These are phyloP conservation scores for Ascochyta lentis DNA, from an alignment of 2,329 filamentous ascomycete genomes.

Conservation along the genomic window DNA sequence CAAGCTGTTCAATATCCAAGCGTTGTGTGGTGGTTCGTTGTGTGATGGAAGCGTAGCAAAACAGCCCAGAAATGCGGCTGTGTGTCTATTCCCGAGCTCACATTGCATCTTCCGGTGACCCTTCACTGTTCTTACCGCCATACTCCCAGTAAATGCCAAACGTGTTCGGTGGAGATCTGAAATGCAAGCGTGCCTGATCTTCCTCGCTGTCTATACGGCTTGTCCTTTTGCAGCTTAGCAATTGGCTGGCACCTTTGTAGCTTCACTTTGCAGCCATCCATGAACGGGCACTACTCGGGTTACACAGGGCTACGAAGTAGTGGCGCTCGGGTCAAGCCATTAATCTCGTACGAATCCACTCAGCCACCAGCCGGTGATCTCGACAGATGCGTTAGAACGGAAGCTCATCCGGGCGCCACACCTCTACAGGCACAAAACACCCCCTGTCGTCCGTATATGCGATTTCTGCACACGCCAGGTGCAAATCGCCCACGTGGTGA, in stretches of 20 bases:
- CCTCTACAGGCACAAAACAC: not conserved
- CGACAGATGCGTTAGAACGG: slow-evolving; percentile 15
- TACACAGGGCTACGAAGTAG: slow-evolving; percentile 11
- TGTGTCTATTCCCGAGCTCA: not conserved
- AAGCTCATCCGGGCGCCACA: slow-evolving; percentile 18
- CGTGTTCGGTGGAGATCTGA: slow-evolving; percentile 29
- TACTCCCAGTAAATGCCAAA: slow-evolving; percentile 23
- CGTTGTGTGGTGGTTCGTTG: not conserved
- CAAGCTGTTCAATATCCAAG: not conserved
- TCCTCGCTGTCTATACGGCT: slow-evolving; percentile 19
- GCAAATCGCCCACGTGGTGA: slow-evolving; percentile 15
- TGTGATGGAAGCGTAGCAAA: not conserved
- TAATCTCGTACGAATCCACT: slow-evolving; percentile 24
- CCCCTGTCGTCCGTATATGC: slow-evolving; percentile 2
- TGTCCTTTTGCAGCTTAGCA: slow-evolving; percentile 24
- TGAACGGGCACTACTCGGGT: slow-evolving; percentile 28
- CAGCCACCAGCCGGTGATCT: slow-evolving; percentile 13
- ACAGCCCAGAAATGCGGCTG: not conserved
- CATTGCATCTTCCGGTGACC: slow-evolving; percentile 11
- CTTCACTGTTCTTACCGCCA: slow-evolving; percentile 3
- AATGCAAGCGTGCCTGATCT: slow-evolving; percentile 33
- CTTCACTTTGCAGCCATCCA: slow-evolving; percentile 22
- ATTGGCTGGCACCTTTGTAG: slow-evolving; percentile 19
- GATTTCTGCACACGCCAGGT: slow-evolving; percentile 1
- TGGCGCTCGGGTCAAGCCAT: slow-evolving; percentile 12